A percentile compares a stretch with the other conserved stretches of the same genome.
Conservation (phyloP, 1,139 yeast species). For the Saccharomyces pastorianus region DNA sequence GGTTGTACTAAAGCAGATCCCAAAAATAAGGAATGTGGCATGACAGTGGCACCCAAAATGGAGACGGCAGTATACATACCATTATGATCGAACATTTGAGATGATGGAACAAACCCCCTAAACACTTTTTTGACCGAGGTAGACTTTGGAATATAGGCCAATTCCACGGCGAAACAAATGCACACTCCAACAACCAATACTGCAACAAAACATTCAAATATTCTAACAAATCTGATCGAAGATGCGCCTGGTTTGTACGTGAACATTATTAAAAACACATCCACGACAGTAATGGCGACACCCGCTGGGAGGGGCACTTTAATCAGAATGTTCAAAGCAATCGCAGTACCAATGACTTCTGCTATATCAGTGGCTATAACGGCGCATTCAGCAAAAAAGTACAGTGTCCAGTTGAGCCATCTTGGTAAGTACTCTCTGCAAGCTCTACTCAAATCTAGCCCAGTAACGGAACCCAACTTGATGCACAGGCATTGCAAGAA, state of each 20-base stretch:
- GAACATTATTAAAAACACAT: conserved; percentile 63
- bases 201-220: conserved; percentile 63
- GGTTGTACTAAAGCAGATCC: conserved; percentile 75
- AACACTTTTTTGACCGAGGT: conserved; percentile 46
- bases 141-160: conserved; percentile 46
- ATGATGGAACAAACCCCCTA: conserved; percentile 65
- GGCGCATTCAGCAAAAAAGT: conserved; percentile 70
- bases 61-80: conserved; percentile 73
- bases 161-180: conserved; percentile 61
- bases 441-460: conserved; percentile 64
- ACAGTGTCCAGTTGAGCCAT: conserved; percentile 49
- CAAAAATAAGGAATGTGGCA: conserved; percentile 71
- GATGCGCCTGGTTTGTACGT: conserved; percentile 67
- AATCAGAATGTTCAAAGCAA: conserved; percentile 64
- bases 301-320: conserved; percentile 73
- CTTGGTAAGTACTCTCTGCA: conserved; percentile 55
- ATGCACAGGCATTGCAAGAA: conserved; percentile 66
- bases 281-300: conserved; percentile 60
- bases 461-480: conserved; percentile 74
- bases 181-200: conserved; percentile 62
- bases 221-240: conserved; percentile 53
- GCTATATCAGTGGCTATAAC: conserved; percentile 81
- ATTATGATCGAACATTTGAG: conserved; percentile 49
- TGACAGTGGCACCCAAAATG: conserved; percentile 73
- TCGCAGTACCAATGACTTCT: conserved; percentile 83